Conservation (phyloP, 495 filamentous ascomycete species). For the Xanthoparmelia taractica region DNA sequence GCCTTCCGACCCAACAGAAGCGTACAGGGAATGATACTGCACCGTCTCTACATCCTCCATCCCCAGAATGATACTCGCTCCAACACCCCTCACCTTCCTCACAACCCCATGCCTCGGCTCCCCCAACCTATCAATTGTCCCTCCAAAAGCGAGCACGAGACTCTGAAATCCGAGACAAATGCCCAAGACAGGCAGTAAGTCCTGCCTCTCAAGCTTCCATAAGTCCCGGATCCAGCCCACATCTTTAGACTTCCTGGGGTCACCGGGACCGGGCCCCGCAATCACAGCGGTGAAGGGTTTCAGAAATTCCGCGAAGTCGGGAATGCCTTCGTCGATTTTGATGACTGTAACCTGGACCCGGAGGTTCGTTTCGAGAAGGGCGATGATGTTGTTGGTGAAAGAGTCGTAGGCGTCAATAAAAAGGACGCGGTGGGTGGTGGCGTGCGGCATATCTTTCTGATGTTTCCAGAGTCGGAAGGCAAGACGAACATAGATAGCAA, state of each 20-base stretch:
- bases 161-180: conserved; percentile 93
- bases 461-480: not conserved
- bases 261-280: conserved; percentile 72
- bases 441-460: conserved; percentile 9
- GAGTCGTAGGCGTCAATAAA: conserved; percentile 94
- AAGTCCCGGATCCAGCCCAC: conserved; percentile 72
- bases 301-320: conserved; percentile 42
- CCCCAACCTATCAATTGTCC: conserved; percentile 51
- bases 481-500: not conserved
- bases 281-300: conserved; percentile 65
- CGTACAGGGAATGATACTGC: conserved; percentile 82
- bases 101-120: conserved; percentile 78
- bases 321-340: conserved; percentile 54
- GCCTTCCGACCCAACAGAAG: conserved; percentile 43
- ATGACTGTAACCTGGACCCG: conserved; percentile 60
- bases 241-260: conserved; percentile 57
- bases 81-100: conserved; percentile 48
- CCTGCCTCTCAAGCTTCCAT: conserved; percentile 55
- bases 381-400: conserved; percentile 87
- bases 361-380: conserved; percentile 46
- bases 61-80: conserved; percentile 45
- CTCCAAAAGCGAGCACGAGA: conserved; percentile 60
- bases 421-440: conserved; percentile 45
- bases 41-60: conserved; percentile 59
- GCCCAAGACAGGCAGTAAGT: conserved; percentile 68